Percentiles rank a stretch among this genome's conserved stretches.
Evolutionary conservation across 768 basidiomycete species (phyloP).

Genomic region (Boletus pseudopeckii): DNA sequence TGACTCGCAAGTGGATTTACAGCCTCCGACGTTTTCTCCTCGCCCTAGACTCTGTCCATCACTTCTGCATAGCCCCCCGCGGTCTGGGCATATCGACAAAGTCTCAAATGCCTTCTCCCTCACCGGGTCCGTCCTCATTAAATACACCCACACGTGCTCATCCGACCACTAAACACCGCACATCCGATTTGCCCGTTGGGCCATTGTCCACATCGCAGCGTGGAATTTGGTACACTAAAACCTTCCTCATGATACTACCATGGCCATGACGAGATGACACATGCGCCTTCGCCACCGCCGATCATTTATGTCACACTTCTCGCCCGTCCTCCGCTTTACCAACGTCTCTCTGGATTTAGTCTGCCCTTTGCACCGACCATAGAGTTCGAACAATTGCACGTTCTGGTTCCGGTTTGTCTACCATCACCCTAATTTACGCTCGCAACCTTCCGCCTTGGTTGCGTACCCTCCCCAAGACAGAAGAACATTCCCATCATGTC

Average conservation of each 20-base stretch:
- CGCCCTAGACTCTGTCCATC: too few species aligned
- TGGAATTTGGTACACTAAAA: too few species aligned
- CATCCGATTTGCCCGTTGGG: too few species aligned
- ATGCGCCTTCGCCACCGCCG: conserved; percentile 5
- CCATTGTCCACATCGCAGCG: too few species aligned
- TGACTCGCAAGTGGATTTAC: not conserved
- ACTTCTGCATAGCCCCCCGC: not conserved
- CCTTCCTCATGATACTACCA: too few species aligned
- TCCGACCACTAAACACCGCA: not conserved
- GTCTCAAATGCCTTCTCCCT: not conserved
- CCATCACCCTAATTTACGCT: not conserved
- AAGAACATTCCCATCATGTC: conserved; percentile 9
- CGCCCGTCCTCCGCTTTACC: conserved; percentile 3
- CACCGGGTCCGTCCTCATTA: not conserved
- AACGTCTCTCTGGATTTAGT: not conserved
- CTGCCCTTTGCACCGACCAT: not conserved
- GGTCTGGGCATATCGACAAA: not conserved
- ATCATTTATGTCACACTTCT: conserved; percentile 4
- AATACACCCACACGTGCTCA: not conserved
- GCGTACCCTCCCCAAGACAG: not conserved
- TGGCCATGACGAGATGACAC: not conserved
- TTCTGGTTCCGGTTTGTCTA: too few species aligned
- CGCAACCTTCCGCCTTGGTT: not conserved
- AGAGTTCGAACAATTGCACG: too few species aligned
- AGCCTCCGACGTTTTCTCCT: not conserved